Percentiles rank a stretch among this genome's conserved stretches.
phyloP scores from a whole-genome alignment of 2,329 filamentous ascomycete genomes.

The Bertia moriformis region DNA sequence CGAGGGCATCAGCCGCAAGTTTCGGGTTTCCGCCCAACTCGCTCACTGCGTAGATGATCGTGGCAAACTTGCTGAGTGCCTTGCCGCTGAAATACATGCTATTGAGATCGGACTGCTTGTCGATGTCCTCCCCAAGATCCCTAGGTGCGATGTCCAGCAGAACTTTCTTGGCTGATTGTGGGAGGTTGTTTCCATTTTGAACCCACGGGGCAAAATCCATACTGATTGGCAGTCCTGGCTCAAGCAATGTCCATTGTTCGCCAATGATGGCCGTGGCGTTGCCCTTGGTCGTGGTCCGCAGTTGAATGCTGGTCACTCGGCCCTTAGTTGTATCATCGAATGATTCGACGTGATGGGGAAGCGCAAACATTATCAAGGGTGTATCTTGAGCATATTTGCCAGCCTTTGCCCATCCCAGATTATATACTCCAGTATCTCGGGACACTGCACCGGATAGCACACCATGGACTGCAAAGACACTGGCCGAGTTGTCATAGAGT shows the following conservation, averaged over 20 bases:
- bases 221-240: slow-evolving; percentile 32
- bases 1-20: slow-evolving; percentile 19
- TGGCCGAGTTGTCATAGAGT: slow-evolving; percentile 38
- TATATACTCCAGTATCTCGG: slow-evolving; percentile 33
- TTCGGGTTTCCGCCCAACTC: slow-evolving; percentile 19
- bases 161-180: slow-evolving; percentile 4
- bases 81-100: slow-evolving; percentile 52
- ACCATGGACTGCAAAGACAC: slow-evolving; percentile 34
- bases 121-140: slow-evolving; percentile 39
- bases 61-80: slow-evolving; percentile 31
- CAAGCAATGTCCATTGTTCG: slow-evolving; percentile 36
- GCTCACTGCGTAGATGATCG: slow-evolving; percentile 27
- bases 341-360: slow-evolving; percentile 44
- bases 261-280: slow-evolving; percentile 36
- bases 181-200: slow-evolving; percentile 15
- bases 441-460: slow-evolving; percentile 29
- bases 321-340: slow-evolving; percentile 28
- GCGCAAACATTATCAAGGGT: slow-evolving; percentile 41
- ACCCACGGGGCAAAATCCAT: slow-evolving; percentile 47
- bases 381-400: slow-evolving; percentile 25
- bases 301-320: slow-evolving; percentile 26
- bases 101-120: slow-evolving; percentile 32
- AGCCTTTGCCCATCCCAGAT: slow-evolving; percentile 36
- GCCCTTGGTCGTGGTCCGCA: slow-evolving; percentile 46
- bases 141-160: slow-evolving; percentile 28